Evolutionary conservation across 2,329 filamentous ascomycete species (phyloP), one percentile per base, ranked within the genome.

Genomic region (Xylaria sp.): DNA sequence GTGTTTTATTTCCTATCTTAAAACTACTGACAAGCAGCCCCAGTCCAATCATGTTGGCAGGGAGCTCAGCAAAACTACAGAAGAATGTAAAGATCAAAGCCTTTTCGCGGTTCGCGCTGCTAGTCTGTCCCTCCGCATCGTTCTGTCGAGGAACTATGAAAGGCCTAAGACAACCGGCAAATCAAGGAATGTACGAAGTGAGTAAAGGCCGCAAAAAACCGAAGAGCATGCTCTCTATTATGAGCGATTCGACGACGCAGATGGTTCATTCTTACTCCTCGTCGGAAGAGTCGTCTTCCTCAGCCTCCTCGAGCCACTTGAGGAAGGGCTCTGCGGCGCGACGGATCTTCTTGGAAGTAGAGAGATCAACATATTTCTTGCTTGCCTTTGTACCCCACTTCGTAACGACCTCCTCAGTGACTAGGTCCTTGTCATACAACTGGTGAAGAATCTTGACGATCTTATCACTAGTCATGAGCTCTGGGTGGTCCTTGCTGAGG

Each of bases 331-430:
- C 92, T 63, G 96, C 94, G 73, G 93, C 92, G 86, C 97, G 95
- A 84, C 94, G 93, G 71, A 98, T 94, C 87, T 97, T 97, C 87
- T 94, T 95, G 84, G 93, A 97, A 70, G 90, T 94, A 68, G 90
- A 80, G 69, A 97, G 82, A 80, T 98, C 95, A 75, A 97, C 93
- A 80, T 98, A 98, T 86, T 97, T 97, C 91, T 97, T 97, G 89
- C 93, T 97, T 68, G 95, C 94, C 87, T 96, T 97, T 79, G 88
- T 87, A 73, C 94, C 95, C 95, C 96, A 99, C 75, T 91, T 91
- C 82, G 91, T 92, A 79, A 97, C 89, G 17, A 94, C 89, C 72
- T 97, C 94, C 84, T 99, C 96, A 60, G 87, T 90, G 76, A 97
- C 85, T 64, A 99, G 87, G 74, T 99, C 96, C 77, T 93, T 87